A percentile compares a stretch with the other conserved stretches of the same genome.
These are phyloP conservation scores for Lupinus albus DNA, from an alignment of 306 rosid genomes.

Conservation along the genomic window DNA sequence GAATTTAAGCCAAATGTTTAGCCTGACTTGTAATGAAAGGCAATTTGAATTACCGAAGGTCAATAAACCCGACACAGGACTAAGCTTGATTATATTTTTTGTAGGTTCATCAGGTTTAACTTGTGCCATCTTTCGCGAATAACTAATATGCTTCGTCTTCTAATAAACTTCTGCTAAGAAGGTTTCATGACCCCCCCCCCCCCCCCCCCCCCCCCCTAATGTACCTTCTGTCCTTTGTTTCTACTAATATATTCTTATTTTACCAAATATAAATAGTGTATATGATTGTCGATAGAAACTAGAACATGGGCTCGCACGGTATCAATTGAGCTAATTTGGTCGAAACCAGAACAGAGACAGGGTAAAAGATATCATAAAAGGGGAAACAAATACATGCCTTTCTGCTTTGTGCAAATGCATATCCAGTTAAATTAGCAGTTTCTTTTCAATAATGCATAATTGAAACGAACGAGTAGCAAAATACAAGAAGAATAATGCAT, in stretches of 20 bases:
- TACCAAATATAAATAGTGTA: too few relatives aligned
- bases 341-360: slow-evolving; percentile 17
- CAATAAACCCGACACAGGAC: not conserved
- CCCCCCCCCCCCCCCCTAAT: too few relatives aligned
- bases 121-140: slow-evolving; percentile 9
- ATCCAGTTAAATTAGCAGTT: slow-evolving; percentile 6
- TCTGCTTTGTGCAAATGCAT: slow-evolving; percentile 2
- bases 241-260: too few relatives aligned
- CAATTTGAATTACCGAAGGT: not conserved
- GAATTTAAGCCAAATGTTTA: not conserved
- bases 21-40: slow-evolving; percentile 2
- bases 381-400: slow-evolving; percentile 2
- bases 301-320: slow-evolving; percentile 14
- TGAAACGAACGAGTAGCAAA: slow-evolving; percentile 31
- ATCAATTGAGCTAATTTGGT: slow-evolving; percentile 2
- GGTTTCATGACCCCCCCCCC: too few relatives aligned
- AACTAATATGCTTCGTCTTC: slow-evolving; percentile 19
- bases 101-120: slow-evolving; percentile 19
- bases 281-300: too few relatives aligned
- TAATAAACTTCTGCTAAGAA: slow-evolving; percentile 4
- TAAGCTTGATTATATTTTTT: not conserved
- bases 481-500: slow-evolving; percentile 41
- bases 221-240: slow-evolving; percentile 22
- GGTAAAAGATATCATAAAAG: slow-evolving; percentile 24
- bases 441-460: slow-evolving; percentile 22